Percentiles rank a stretch among this genome's conserved stretches.
phyloP scores from a whole-genome alignment of 306 rosid genomes.

The Casuarina cunninghamiana region DNA sequence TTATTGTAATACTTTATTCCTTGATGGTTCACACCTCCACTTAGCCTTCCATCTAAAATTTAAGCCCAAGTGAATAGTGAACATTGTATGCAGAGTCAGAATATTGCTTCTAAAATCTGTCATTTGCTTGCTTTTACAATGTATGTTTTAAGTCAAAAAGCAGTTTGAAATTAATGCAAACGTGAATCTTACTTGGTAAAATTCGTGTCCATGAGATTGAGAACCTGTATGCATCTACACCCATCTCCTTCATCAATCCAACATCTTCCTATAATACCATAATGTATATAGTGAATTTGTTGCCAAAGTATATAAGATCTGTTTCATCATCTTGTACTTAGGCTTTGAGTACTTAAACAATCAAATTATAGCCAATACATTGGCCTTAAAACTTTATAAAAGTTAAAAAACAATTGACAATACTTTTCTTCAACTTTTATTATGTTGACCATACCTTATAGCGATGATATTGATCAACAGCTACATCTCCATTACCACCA shows the following conservation, averaged over 20 bases:
- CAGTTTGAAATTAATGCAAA: too few species aligned
- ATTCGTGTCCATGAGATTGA: constrained; percentile 4
- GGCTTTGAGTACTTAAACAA: too few species aligned
- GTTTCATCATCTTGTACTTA: too few species aligned
- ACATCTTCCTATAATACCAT: constrained; percentile 6
- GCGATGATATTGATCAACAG: constrained; percentile 29
- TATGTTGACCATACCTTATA: neutral
- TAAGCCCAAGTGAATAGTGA: too few species aligned
- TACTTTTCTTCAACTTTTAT: neutral
- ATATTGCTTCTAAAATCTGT: too few species aligned
- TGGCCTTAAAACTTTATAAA: too few species aligned
- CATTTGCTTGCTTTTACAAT: too few species aligned
- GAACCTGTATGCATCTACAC: constrained; percentile 5
- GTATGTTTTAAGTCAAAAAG: too few species aligned
- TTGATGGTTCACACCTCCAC: constrained; percentile 53
- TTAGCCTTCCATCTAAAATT: constrained; percentile 49
- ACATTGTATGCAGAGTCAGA: too few species aligned
- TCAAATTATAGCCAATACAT: neutral
- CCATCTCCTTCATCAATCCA: neutral
- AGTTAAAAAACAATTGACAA: too few species aligned
- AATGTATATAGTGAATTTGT: too few species aligned
- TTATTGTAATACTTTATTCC: constrained; percentile 57
- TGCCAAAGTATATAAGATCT: too few species aligned
- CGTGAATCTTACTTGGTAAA: neutral
- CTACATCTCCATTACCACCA: constrained; percentile 22